These are phyloP conservation scores for Eutypa lata DNA, from an alignment of 2,329 filamentous ascomycete genomes.

Conservation along the genomic window DNA sequence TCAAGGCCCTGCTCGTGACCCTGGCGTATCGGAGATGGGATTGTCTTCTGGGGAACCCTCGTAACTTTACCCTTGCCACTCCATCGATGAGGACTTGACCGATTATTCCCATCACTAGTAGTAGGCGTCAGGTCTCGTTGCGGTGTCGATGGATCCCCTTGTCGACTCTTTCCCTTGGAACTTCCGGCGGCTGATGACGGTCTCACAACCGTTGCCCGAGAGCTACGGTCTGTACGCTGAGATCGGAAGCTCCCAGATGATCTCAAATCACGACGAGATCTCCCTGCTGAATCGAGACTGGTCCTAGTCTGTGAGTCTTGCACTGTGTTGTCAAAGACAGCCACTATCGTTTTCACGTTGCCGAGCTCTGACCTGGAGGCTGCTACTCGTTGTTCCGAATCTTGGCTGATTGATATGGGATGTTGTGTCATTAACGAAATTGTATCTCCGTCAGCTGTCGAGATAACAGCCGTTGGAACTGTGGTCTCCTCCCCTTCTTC, in stretches of 20 bases:
- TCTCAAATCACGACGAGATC: slow-evolving; percentile 6
- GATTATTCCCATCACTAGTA: not conserved
- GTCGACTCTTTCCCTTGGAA: not conserved
- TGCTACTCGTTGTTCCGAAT: slow-evolving; percentile 14
- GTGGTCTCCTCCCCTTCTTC: slow-evolving; percentile 9
- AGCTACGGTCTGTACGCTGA: not conserved
- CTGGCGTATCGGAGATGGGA: not conserved
- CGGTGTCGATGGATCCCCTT: not conserved
- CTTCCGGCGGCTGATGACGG: not conserved
- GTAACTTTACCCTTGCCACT: not conserved
- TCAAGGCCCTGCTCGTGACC: slow-evolving; percentile 12
- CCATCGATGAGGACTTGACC: not conserved
- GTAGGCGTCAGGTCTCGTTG: not conserved
- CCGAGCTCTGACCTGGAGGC: slow-evolving; percentile 25
- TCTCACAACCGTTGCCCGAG: not conserved
- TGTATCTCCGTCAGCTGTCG: slow-evolving; percentile 3
- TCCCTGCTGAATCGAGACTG: slow-evolving; percentile 5
- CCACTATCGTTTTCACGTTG: slow-evolving; percentile 48
- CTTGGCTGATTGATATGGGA: slow-evolving; percentile 2
- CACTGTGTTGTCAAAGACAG: slow-evolving; percentile 44
- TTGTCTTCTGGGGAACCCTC: not conserved
- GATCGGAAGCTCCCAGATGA: slow-evolving; percentile 20
- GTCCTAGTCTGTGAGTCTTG: slow-evolving; percentile 19
- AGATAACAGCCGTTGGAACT: not conserved
- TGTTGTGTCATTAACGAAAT: slow-evolving; percentile 6